These are phyloP conservation scores for Fusarium beomiforme DNA, from an alignment of 2,329 filamentous ascomycete genomes.

Conservation along the genomic window DNA sequence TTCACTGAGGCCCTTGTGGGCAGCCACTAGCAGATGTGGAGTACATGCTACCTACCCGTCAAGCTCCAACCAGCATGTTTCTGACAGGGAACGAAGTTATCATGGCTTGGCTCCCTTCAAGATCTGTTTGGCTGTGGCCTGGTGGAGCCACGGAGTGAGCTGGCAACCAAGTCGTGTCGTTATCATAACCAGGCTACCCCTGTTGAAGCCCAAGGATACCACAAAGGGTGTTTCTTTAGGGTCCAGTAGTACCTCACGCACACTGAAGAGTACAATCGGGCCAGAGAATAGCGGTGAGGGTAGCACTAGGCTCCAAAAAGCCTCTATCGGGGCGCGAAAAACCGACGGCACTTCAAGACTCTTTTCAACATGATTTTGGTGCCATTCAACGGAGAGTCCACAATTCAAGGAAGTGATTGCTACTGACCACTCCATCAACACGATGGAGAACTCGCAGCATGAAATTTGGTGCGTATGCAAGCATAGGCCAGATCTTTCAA, in stretches of 20 bases:
- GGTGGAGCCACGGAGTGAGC: conserved; percentile 39
- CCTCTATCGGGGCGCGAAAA: conserved; percentile 31
- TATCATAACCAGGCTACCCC: conserved; percentile 38
- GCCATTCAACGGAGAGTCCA: background rate
- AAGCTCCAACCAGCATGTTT: conserved; percentile 31
- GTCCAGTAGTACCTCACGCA: conserved; percentile 29
- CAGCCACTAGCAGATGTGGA: conserved; percentile 39
- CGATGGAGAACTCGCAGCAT: conserved; percentile 27
- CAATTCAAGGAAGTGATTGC: conserved; percentile 1
- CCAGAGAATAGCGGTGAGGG: conserved; percentile 42
- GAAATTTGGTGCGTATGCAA: conserved; percentile 42
- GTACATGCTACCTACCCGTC: conserved; percentile 39
- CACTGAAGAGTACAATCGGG: conserved; percentile 35
- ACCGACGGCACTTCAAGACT: conserved; percentile 19
- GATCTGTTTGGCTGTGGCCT: conserved; percentile 41
- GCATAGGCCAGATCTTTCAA: conserved; percentile 43
- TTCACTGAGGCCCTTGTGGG: conserved; percentile 35
- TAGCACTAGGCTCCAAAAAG: conserved; percentile 42
- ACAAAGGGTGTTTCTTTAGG: conserved; percentile 39
- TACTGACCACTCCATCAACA: conserved; percentile 15
- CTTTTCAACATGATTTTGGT: conserved; percentile 12
- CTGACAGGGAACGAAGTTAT: conserved; percentile 41
- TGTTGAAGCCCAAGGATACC: conserved; percentile 28
- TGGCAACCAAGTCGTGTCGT: conserved; percentile 43
- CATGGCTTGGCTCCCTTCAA: conserved; percentile 35